These are phyloP conservation scores for Corymbia citriodora DNA, from an alignment of 441 rosid species.

Conservation along the genomic window DNA sequence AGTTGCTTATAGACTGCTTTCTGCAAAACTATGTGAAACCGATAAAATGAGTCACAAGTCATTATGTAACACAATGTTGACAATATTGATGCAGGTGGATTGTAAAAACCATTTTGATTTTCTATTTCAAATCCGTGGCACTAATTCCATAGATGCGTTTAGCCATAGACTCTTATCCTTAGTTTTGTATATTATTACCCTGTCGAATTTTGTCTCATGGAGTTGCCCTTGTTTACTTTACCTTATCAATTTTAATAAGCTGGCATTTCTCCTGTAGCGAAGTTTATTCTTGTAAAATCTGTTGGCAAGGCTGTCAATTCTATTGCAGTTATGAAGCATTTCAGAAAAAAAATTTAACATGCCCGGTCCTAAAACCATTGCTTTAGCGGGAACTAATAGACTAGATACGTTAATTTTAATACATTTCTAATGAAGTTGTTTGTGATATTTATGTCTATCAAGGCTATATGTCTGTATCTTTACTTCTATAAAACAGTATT, in stretches of 20 bases:
- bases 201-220: too few relatives aligned
- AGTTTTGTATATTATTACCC: too few relatives aligned
- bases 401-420: conserved; percentile 29
- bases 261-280: too few relatives aligned
- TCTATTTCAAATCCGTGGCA: background rate
- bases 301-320: too few relatives aligned
- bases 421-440: background rate
- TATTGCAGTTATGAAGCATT: too few relatives aligned
- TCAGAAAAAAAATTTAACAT: too few relatives aligned
- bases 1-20: background rate
- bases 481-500: background rate
- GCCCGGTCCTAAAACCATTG: too few relatives aligned
- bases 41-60: background rate
- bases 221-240: too few relatives aligned
- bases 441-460: background rate
- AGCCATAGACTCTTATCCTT: too few relatives aligned
- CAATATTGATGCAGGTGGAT: background rate
- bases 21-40: background rate
- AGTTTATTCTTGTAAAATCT: too few relatives aligned
- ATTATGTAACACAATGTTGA: background rate
- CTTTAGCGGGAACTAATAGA: too few relatives aligned
- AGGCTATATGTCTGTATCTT: background rate
- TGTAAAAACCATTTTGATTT: background rate
- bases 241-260: too few relatives aligned
- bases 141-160: background rate